These are phyloP conservation scores for Gillenia trifoliata DNA, from an alignment of 306 rosid genomes.

Conservation along the genomic window DNA sequence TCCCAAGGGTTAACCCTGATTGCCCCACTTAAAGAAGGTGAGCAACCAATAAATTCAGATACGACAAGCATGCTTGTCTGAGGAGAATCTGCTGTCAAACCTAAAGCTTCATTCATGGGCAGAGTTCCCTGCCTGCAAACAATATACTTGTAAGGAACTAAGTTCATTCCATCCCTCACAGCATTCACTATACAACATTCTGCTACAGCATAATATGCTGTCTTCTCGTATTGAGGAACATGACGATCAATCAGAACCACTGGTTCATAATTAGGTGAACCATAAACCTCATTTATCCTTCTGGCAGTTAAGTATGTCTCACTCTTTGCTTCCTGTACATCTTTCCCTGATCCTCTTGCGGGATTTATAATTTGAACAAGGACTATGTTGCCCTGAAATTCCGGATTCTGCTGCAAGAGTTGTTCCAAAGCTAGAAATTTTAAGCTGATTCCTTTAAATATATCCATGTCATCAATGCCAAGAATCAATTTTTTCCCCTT, in stretches of 20 bases:
- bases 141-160: constrained; percentile 79
- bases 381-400: constrained; percentile 52
- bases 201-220: constrained; percentile 74
- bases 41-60: constrained; percentile 88
- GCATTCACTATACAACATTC: constrained; percentile 90
- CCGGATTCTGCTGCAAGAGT: constrained; percentile 59
- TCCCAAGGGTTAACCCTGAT: constrained; percentile 93
- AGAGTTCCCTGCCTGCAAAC: constrained; percentile 74
- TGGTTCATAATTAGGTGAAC: constrained; percentile 54
- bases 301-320: constrained; percentile 53
- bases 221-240: constrained; percentile 73
- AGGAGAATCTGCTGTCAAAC: constrained; percentile 36
- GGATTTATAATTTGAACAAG: constrained; percentile 85
- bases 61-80: constrained; percentile 77
- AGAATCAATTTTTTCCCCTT: constrained; percentile 43
- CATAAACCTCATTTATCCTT: constrained; percentile 59
- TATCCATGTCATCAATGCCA: constrained; percentile 81
- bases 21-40: constrained; percentile 90
- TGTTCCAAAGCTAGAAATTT: constrained; percentile 77
- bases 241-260: constrained; percentile 67
- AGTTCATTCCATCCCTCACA: constrained; percentile 84
- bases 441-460: constrained; percentile 78
- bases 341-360: constrained; percentile 81
- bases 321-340: constrained; percentile 67
- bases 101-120: constrained; percentile 45